Evolutionary conservation across 2,329 filamentous ascomycete species (phyloP), one percentile per base, ranked within the genome.

Genomic region (Colletotrichum sp.): DNA sequence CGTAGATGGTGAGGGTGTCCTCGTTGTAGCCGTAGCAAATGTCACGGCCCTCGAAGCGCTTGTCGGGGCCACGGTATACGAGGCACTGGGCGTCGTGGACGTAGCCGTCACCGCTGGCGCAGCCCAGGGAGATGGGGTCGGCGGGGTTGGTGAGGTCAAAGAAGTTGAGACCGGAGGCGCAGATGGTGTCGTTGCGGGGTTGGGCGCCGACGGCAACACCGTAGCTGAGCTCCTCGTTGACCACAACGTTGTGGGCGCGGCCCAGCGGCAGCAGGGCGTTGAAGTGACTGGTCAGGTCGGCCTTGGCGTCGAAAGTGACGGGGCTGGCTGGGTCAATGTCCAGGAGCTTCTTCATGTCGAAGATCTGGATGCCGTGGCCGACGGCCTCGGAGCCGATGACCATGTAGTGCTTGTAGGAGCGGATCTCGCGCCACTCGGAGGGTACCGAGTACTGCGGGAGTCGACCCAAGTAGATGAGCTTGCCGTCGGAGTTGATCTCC

Each of bases 61-160:
- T 81, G 74, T 90, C 87, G 1, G 89, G 89, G 1, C 90, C 89
- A 9, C 84, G 85, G 79, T 91, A 91, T 34, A 88, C 86, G 30
- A 92, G 81, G 75, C 90, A 92, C 79, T 92, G 90, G 1, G 90
- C 90, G 74, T 92, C 90, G 78, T 92, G 90, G 3, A 92, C 90
- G 68, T 92, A 92, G 2, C 90, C 90, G 71, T 92, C 90, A 2
- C 85, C 81, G 14, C 84, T 84, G 10, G 88, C 88, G 75, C 90
- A 92, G 12, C 90, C 90, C 13, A 89, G 85, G 24, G 84, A 87
- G 26, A 82, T 86, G 0, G 90, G 90, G 34, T 90, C 89, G 4
- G 87, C 80, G 1, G 89, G 89, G 74, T 92, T 86, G 1, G 85
- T 85, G 24, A 92, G 84, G 79, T 92, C 89, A 74, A 92, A 89